Base-by-base conservation (phyloP, 108 stramenopile genomes). In the Nitzschia sp. region DNA sequence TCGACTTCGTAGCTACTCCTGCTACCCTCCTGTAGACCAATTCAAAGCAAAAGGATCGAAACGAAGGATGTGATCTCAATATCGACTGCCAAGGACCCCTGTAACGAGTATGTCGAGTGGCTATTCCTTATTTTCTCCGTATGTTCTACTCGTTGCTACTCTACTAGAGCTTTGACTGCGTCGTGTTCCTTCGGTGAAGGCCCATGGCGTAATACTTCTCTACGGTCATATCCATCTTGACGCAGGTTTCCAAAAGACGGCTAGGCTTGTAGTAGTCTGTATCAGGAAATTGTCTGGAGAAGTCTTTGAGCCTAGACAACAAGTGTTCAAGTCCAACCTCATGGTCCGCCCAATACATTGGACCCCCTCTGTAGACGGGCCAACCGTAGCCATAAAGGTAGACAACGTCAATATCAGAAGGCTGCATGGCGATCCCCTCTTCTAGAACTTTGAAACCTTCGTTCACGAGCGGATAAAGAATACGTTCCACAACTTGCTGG, bases 361-460 rank as follows among this genome's bases (percentile, higher is more conserved):
- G 94, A 25, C 68, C 68, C 68, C 98, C 98, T 58, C 84, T 71
- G 74, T 84, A 97, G 6, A 80, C 81, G 3, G 98, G 98, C 83
- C 90, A 97, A 21, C 96, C 95, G 72, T 98, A 99, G 27, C 98
- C 98, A 77, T 97, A 89, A 41, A 96, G 69, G 67, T 94, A 97
- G 25, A 97, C 85, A 1, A 98, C 92, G 71, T 99, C 98, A 73
- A 99, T 95, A 62, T 98, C 96, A 31, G 90, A 81, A 0, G 97
- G 96, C 47, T 85, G 75, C 35, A 58, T 66, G 17, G 96, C 95
- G 67, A 98, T 95, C 21, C 91, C 93, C 68, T 98, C 98, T 69
- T 97, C 98, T 53, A 99, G 78, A 46, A 95, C 87, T 67, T 93
- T 93, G 76, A 98, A 98, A 6, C 96, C 98, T 72, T 98, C 97